A percentile compares a stretch with the other conserved stretches of the same genome.
Evolutionary conservation across 139 green algal species (phyloP).

Genomic region (Closterium sp.): DNA sequence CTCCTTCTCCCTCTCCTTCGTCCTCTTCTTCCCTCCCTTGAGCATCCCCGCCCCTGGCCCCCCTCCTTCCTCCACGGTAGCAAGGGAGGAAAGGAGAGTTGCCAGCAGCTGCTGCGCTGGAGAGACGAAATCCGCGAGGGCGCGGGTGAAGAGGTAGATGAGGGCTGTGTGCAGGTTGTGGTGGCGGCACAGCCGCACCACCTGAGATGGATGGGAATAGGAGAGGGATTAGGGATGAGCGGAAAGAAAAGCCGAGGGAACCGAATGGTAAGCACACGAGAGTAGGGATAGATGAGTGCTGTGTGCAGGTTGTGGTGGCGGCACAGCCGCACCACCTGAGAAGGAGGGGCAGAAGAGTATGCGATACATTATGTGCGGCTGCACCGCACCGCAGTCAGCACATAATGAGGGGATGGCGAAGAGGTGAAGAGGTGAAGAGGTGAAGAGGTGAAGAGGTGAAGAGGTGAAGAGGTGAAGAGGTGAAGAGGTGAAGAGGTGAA

Average conservation of each 20-base stretch:
- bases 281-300: too few relatives aligned
- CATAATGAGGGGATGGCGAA: too few relatives aligned
- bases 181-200: constrained; percentile 72
- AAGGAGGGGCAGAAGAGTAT: background rate
- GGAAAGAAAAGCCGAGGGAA: too few relatives aligned
- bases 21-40: background rate
- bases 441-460: too few relatives aligned
- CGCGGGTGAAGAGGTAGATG: constrained; percentile 71
- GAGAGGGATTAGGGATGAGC: background rate
- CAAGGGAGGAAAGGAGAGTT: background rate
- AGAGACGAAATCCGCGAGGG: constrained; percentile 74
- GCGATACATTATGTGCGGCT: background rate
- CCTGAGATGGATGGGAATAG: constrained; percentile 35
- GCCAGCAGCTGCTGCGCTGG: constrained; percentile 74
- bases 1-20: background rate
- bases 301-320: too few relatives aligned
- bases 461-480: too few relatives aligned
- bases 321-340: background rate
- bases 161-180: constrained; percentile 74
- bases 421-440: too few relatives aligned
- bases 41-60: background rate
- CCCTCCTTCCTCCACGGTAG: background rate
- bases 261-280: too few relatives aligned
- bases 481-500: too few relatives aligned
- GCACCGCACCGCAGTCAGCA: too few relatives aligned